Evolutionary conservation across 148 eudicot genomes (phyloP).

Genomic region (Fagopyrum esculentum): DNA sequence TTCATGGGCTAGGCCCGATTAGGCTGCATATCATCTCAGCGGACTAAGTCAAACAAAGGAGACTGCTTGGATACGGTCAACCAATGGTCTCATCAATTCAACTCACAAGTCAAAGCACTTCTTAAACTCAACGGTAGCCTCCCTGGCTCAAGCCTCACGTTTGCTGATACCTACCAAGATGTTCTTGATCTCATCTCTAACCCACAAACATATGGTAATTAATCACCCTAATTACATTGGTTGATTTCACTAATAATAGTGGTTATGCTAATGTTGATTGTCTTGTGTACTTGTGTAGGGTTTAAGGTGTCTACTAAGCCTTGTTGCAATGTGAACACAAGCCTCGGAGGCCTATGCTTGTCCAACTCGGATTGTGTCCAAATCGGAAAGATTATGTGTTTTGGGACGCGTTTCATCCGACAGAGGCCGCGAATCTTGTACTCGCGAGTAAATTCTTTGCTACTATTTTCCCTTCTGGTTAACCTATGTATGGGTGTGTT

Average conservation of each 20-base stretch:
- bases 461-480: constrained; percentile 26
- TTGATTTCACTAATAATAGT: background rate
- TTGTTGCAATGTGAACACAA: constrained; percentile 76
- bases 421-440: constrained; percentile 78
- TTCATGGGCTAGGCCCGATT: constrained; percentile 86
- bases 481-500: background rate
- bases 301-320: constrained; percentile 74
- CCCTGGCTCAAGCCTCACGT: constrained; percentile 40
- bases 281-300: constrained; percentile 26
- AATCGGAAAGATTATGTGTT: constrained; percentile 70
- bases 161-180: constrained; percentile 32
- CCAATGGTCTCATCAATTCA: constrained; percentile 49
- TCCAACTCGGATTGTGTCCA: constrained; percentile 59
- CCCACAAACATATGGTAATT: background rate
- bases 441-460: constrained; percentile 58
- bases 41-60: constrained; percentile 58
- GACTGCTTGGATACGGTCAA: constrained; percentile 70
- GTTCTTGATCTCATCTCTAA: constrained; percentile 1
- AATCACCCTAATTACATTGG: background rate
- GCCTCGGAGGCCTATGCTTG: constrained; percentile 70
- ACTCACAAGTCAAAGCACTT: constrained; percentile 43
- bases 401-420: constrained; percentile 93
- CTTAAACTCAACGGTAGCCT: constrained; percentile 41
- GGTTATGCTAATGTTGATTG: background rate
- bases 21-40: constrained; percentile 91